Base-by-base conservation (phyloP, 257 asterid genomes). In the Plantago ovata region DNA sequence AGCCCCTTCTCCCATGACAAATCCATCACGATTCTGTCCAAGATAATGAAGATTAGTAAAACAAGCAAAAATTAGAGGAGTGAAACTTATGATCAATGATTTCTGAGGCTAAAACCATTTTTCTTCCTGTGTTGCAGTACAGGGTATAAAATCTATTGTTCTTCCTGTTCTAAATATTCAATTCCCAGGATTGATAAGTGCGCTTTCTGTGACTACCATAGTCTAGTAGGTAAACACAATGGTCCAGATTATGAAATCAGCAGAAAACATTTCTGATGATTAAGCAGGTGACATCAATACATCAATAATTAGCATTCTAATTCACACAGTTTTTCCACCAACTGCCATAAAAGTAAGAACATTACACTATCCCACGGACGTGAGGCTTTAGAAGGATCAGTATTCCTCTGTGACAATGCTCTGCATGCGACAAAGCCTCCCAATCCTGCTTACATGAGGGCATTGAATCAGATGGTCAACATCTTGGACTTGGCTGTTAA, bases 1-100 rank as follows among this genome's bases (percentile, higher is more conserved):
- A 70, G 96, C 78, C 50, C 98, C 98, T 83, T 91, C 98, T 67
- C 98, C 98, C 98, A 91, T 83, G 43, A 91, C 98, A 76, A 91
- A 91, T 38, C 98, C 98, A 75, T 91, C 96, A 23, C 96, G 96
- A 64, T 79, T 82, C 98, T 91, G 82, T 71, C 50, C 60, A 64
- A 66, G 38, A 55, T 28, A 28, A 28, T 28, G 36, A 28, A 3
- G 36, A 28, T 28, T 1, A n/a, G n/a, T 28, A 28, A 12, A 51
- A 58, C 59, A 53, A 62, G 15, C 19, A 56, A 49, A 41, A 58
- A 15, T 36, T 2, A 24, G 16, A 43, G 53, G 57, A 50, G 56
- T 33, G 62, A 54, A 24, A 48, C 56, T 13, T 13, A 14, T 44
- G 57, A 44, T 43, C 45, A 57, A 48, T 6, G 53, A 52, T 48